Evolutionary conservation across 2,329 filamentous ascomycete species (phyloP), one percentile per base, ranked within the genome.

Genomic region (Colletotrichum eleusines): DNA sequence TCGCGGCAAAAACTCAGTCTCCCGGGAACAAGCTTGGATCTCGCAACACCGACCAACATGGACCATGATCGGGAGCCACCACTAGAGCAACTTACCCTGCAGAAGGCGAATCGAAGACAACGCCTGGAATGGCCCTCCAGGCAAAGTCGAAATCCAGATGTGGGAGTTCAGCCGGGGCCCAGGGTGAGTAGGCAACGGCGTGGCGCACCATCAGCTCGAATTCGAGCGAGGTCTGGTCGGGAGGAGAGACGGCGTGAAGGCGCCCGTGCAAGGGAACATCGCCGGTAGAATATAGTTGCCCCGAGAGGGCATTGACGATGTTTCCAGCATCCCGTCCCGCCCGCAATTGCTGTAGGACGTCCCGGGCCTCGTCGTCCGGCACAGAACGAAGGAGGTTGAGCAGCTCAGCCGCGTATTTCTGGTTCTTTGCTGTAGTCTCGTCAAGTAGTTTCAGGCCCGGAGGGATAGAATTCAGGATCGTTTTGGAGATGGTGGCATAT

Each of bases 171-270:
- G 20, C 66, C 5, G 62, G 66, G 4, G 62, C 66, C 66, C 62
- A 69, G 1, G 62, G 62, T 4, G 62, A 69, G 40, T 69, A 69
- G 18, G 62, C 66, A 11, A 60, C 48, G n/a, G 62, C 40, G 16
- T 69, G 54, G 3, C 66, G 66, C 31, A 69, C 66, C 62, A 69
- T 69, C 20, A 69, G 4, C 23, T 69, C 62, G 11, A 69, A 69
- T 31, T 69, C 66, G 5, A 69, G 40, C 4, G 66, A 69, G 7
- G n/a, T 66, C 16, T 69, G 62, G 4, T 55, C 26, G 1, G 66
- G 66, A 14, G 66, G 66, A 4, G 54, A 54, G 3, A 66, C 62
- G 0, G 53, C 54, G 11, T 66, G 61, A 1, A 69, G 38, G 0
- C 26, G 8, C 3, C 62, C 62, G 1, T 66, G 61, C 2, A 60